Percentiles rank a stretch among this genome's conserved stretches.
Evolutionary conservation across 768 basidiomycete species (phyloP).

Genomic region (Pleurotus tuoliensis): DNA sequence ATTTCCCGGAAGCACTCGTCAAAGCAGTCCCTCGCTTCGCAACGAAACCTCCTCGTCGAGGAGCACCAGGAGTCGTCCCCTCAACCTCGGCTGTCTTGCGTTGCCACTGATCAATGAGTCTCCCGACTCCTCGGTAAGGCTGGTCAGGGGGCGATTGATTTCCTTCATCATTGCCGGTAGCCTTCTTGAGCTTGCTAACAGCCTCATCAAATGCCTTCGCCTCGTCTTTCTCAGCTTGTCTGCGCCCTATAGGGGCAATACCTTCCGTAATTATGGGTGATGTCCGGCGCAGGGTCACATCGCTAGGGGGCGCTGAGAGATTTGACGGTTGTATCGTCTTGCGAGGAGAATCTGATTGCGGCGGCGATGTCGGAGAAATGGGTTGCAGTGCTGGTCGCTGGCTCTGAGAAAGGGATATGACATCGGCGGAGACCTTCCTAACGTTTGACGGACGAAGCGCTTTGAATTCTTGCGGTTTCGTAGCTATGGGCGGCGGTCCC

Average conservation of each 20-base stretch:
- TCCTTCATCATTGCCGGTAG: not conserved
- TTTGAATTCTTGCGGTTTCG: constrained; percentile 15
- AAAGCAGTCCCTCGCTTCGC: constrained; percentile 37
- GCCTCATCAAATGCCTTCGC: not conserved
- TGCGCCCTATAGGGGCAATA: not conserved
- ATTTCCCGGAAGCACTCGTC: constrained; percentile 14
- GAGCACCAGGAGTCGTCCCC: not conserved
- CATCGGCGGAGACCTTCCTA: constrained; percentile 12
- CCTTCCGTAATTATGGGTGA: not conserved
- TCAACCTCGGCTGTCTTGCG: constrained; percentile 66
- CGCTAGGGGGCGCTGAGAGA: not conserved
- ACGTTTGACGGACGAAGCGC: constrained; percentile 4
- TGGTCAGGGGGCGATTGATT: constrained; percentile 54
- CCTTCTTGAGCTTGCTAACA: not conserved
- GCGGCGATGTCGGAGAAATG: not conserved
- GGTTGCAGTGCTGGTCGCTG: not conserved
- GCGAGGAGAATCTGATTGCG: not conserved
- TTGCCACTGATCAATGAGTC: constrained; percentile 86
- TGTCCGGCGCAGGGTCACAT: not conserved
- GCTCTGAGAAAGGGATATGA: constrained; percentile 3
- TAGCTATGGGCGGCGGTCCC: constrained; percentile 25
- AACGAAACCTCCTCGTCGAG: constrained; percentile 28
- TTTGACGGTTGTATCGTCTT: constrained; percentile 1
- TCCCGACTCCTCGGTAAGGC: constrained; percentile 80
- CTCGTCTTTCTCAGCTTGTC: constrained; percentile 1